Conservation (phyloP, 2,329 filamentous ascomycete species). For the Colletotrichum destructivum region DNA sequence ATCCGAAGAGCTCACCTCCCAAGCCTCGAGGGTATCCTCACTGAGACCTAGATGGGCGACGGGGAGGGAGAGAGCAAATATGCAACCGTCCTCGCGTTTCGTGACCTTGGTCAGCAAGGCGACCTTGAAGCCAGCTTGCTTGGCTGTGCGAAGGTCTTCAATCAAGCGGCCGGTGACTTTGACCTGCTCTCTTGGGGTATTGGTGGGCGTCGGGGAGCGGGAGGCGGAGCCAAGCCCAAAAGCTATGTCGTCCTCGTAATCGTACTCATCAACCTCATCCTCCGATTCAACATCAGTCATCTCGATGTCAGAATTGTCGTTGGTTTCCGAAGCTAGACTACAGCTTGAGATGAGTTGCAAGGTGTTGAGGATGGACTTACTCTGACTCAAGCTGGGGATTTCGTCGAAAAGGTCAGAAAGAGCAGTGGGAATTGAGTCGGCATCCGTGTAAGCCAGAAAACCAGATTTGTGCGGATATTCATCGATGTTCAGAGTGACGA, state of each 20-base stretch:
- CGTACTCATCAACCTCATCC: constrained; percentile 48
- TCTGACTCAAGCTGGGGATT: constrained; percentile 61
- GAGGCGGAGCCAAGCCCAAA: constrained; percentile 51
- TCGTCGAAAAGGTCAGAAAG: constrained; percentile 57
- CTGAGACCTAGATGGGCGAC: constrained; percentile 81
- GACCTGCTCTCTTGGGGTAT: constrained; percentile 50
- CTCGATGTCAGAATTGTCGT: constrained; percentile 50
- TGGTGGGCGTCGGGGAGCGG: constrained; percentile 27
- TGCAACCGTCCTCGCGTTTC: constrained; percentile 58
- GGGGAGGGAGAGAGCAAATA: constrained; percentile 78
- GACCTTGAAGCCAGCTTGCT: constrained; percentile 78
- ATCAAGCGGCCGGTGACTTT: constrained; percentile 52
- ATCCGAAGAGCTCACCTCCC: constrained; percentile 77
- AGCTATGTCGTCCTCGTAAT: constrained; percentile 50
- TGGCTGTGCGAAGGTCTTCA: constrained; percentile 74
- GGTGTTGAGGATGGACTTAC: constrained; percentile 59
- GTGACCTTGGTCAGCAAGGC: constrained; percentile 68
- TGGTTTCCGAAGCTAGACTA: constrained; percentile 49
- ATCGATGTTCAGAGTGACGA: constrained; percentile 48
- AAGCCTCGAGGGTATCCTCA: constrained; percentile 81
- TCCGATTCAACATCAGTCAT: constrained; percentile 46
- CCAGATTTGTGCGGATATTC: constrained; percentile 56
- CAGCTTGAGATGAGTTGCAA: constrained; percentile 43
- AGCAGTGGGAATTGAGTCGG: constrained; percentile 50
- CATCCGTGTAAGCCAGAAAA: constrained; percentile 62